Percentiles rank a stretch among this genome's conserved stretches.
Evolutionary conservation across 2,329 filamentous ascomycete genomes (phyloP).

Genomic region (Talaromyces amestolkiae): DNA sequence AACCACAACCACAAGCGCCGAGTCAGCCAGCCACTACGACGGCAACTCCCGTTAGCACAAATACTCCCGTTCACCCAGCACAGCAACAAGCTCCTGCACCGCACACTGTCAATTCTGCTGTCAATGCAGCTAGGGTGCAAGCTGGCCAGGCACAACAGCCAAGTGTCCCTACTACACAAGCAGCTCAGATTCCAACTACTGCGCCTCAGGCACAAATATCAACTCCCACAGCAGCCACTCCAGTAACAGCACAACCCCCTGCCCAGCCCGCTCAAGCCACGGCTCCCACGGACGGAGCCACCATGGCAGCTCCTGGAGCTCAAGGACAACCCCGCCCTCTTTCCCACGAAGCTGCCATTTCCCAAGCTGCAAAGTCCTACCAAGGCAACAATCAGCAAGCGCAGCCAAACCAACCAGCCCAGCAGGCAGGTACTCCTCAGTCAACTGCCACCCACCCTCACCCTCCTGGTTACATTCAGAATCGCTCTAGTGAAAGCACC

Average conservation of each 20-base stretch:
- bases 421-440: conserved; percentile 27
- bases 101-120: conserved; percentile 50
- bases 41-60: conserved; percentile 24
- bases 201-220: conserved; percentile 27
- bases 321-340: conserved; percentile 43
- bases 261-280: conserved; percentile 5
- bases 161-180: background rate
- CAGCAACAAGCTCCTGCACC: conserved; percentile 40
- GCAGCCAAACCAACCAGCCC: conserved; percentile 14
- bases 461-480: conserved; percentile 42
- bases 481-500: conserved; percentile 39
- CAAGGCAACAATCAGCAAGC: conserved; percentile 33
- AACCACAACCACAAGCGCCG: conserved; percentile 18
- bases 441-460: conserved; percentile 38
- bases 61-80: conserved; percentile 32
- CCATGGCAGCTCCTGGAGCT: conserved; percentile 26
- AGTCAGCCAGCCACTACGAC: conserved; percentile 1
- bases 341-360: conserved; percentile 48
- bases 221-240: conserved; percentile 12
- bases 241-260: conserved; percentile 1
- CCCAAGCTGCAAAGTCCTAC: conserved; percentile 45
- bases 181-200: conserved; percentile 20
- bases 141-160: conserved; percentile 24
- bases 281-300: conserved; percentile 5
- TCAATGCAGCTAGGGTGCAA: conserved; percentile 45